Evolutionary conservation across 1,139 yeast species (phyloP).

Genomic region (Diutina sp.): DNA sequence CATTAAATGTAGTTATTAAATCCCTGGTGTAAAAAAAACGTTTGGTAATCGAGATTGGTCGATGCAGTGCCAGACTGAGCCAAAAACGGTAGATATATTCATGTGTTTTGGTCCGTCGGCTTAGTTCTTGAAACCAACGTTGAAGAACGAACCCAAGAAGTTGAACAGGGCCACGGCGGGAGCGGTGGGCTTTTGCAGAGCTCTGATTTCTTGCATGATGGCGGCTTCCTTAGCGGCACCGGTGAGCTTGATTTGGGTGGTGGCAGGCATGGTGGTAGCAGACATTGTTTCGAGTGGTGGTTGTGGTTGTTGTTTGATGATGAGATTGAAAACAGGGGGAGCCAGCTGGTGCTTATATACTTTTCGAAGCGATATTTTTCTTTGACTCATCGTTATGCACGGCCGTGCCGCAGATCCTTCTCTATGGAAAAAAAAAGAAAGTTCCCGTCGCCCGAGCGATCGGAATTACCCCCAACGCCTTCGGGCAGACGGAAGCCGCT

Average conservation of each 20-base stretch:
- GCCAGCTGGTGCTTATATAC: neutral
- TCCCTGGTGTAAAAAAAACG: neutral
- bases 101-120: neutral
- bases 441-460: neutral
- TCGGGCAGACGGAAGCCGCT: neutral
- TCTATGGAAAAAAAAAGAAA: neutral
- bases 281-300: neutral
- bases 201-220: neutral
- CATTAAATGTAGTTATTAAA: neutral
- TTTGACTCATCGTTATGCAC: slow-evolving; percentile 2
- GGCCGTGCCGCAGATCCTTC: neutral
- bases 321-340: neutral
- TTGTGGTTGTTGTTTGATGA: neutral
- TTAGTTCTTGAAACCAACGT: slow-evolving; percentile 1
- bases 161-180: neutral
- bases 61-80: neutral
- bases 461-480: neutral
- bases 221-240: slow-evolving; percentile 2
- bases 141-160: slow-evolving; percentile 1
- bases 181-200: neutral
- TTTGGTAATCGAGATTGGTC: no score
- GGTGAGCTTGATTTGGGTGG: neutral
- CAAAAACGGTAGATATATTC: no score
- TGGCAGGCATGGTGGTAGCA: neutral
- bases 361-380: neutral